Evolutionary conservation across 2,329 filamentous ascomycete species (phyloP).

Genomic region (Ophioceras dolichostomum): DNA sequence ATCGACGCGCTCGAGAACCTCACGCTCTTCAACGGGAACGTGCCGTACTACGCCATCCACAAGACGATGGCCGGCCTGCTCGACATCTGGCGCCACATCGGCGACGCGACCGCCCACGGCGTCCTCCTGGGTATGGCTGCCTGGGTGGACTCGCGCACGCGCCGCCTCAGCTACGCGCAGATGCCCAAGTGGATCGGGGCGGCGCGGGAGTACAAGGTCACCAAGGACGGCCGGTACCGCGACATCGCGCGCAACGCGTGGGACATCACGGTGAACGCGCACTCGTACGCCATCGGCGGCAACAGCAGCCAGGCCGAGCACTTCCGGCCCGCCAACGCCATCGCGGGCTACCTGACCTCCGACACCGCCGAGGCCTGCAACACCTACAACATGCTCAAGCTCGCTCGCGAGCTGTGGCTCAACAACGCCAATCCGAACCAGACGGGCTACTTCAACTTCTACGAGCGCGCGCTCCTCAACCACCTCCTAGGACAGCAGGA

Average conservation of each 20-base stretch:
- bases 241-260: constrained; percentile 38
- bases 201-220: constrained; percentile 32
- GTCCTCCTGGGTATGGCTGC: constrained; percentile 29
- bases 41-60: constrained; percentile 41
- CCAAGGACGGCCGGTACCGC: constrained; percentile 27
- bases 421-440: constrained; percentile 20
- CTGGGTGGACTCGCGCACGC: constrained; percentile 36
- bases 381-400: constrained; percentile 44
- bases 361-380: constrained; percentile 42
- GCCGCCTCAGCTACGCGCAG: constrained; percentile 23
- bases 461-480: constrained; percentile 36
- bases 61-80: constrained; percentile 39
- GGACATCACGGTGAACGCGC: constrained; percentile 29
- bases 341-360: constrained; percentile 25
- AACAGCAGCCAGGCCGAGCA: constrained; percentile 42
- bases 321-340: constrained; percentile 32
- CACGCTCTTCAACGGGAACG: constrained; percentile 33
- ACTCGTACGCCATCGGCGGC: constrained; percentile 39
- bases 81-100: constrained; percentile 33
- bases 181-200: constrained; percentile 45
- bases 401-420: constrained; percentile 37
- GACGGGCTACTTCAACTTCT: constrained; percentile 37
- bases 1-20: constrained; percentile 29
- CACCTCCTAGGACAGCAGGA: constrained; percentile 36
- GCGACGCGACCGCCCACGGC: constrained; percentile 25